Conservation (phyloP, 768 basidiomycete species). For the Lentinus tigrinus region DNA sequence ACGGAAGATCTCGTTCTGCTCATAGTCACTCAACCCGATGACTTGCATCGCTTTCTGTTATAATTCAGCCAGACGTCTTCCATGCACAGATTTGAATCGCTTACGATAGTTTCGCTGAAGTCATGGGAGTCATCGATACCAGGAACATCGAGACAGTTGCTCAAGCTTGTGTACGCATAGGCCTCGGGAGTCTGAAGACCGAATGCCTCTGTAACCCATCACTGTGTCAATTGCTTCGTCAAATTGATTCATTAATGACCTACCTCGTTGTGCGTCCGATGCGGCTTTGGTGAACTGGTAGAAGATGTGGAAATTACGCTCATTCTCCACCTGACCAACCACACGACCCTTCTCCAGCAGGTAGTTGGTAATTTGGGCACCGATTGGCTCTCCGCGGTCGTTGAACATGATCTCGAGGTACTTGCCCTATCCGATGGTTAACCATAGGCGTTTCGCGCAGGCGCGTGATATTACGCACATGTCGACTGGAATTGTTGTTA, state of each 20-base stretch:
- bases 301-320: conserved; percentile 98
- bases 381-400: conserved; percentile 85
- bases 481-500: conserved; percentile 98
- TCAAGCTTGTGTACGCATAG: conserved; percentile 90
- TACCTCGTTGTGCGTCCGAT: conserved; percentile 84
- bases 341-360: conserved; percentile 95
- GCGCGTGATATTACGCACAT: conserved; percentile 64
- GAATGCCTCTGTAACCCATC: conserved; percentile 66
- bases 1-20: conserved; percentile 91
- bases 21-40: conserved; percentile 81
- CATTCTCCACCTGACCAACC: conserved; percentile 93
- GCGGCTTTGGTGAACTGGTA: conserved; percentile 99
- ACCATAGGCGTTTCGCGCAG: background rate
- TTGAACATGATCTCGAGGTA: conserved; percentile 99
- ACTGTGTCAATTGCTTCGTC: background rate
- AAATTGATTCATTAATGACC: conserved; percentile 17
- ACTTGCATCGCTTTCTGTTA: conserved; percentile 86
- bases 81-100: conserved; percentile 25
- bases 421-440: conserved; percentile 68
- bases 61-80: conserved; percentile 3
- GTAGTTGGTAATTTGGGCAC: conserved; percentile 98
- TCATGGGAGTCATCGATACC: conserved; percentile 90
- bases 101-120: conserved; percentile 83
- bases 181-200: conserved; percentile 95
- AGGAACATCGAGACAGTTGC: conserved; percentile 87